phyloP scores from a whole-genome alignment of 306 rosid genomes.

The Quercus ilex region DNA sequence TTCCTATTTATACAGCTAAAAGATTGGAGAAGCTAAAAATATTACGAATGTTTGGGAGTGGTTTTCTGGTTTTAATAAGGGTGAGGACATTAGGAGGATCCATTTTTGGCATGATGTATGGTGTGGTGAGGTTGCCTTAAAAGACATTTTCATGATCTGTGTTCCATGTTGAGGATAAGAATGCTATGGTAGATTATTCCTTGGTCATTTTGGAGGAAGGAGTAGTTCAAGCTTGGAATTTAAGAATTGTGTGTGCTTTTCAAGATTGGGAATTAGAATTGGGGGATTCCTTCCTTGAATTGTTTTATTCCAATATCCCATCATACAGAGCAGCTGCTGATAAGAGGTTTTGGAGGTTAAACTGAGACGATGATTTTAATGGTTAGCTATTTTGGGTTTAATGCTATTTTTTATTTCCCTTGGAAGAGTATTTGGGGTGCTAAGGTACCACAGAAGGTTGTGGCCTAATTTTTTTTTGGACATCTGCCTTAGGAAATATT shows the following conservation, averaged over 20 bases:
- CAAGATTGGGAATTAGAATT: not conserved
- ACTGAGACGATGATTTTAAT: not conserved
- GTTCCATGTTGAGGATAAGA: not conserved
- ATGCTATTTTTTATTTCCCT: not conserved
- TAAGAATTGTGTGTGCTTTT: not conserved
- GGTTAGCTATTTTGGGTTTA: not conserved
- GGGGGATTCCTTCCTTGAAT: not conserved
- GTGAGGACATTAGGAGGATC: not conserved
- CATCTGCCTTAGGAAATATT: not conserved
- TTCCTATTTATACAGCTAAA: too few relatives aligned
- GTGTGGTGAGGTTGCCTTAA: not conserved
- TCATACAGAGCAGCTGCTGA: not conserved
- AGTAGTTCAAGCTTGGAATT: not conserved
- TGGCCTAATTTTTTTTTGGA: not conserved
- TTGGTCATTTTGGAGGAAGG: not conserved
- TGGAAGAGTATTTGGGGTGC: not conserved
- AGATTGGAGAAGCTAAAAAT: not conserved
- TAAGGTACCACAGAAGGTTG: not conserved
- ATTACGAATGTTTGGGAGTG: not conserved
- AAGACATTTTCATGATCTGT: not conserved
- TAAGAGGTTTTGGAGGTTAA: not conserved
- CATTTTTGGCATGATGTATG: not conserved
- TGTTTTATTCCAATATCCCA: not conserved
- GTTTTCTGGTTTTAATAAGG: not conserved
- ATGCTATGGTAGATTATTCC: not conserved